These are phyloP conservation scores for Fremontodendron californicum DNA, from an alignment of 345 rosid species.

Conservation along the genomic window DNA sequence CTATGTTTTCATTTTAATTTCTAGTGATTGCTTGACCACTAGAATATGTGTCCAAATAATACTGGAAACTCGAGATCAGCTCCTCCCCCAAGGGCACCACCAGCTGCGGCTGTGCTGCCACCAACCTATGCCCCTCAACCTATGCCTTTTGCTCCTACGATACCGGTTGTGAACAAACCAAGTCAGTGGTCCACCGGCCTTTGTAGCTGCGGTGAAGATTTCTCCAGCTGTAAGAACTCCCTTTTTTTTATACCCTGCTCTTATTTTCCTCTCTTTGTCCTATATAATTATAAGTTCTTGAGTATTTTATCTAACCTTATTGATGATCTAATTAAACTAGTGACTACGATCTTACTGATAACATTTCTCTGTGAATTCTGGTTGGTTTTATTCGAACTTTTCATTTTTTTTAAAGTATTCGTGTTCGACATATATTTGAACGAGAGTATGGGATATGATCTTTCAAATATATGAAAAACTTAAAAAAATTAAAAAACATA, in stretches of 20 bases:
- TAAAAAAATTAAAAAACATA: no score
- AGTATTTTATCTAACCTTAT: neutral
- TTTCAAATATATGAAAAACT: no score
- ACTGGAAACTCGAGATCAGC: neutral
- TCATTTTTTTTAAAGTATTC: no score
- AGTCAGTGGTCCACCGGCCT: constrained; percentile 22
- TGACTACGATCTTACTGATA: no score
- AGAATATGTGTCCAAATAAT: neutral
- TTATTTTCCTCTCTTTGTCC: neutral
- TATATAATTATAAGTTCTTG: neutral
- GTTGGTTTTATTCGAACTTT: no score
- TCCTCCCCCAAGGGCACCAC: neutral
- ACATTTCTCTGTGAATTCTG: no score
- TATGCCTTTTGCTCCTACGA: neutral
- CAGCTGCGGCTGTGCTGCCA: neutral
- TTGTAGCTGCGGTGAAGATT: constrained; percentile 24
- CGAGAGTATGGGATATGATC: no score
- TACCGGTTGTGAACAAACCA: neutral
- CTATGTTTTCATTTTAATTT: neutral
- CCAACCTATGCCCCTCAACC: neutral
- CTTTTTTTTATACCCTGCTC: neutral
- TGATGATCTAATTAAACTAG: no score
- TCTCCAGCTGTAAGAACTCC: constrained; percentile 13
- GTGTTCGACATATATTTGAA: no score
- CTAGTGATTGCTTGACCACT: neutral